Evolutionary conservation across 148 eudicot species (phyloP).

Genomic region (Nyssa sinensis): DNA sequence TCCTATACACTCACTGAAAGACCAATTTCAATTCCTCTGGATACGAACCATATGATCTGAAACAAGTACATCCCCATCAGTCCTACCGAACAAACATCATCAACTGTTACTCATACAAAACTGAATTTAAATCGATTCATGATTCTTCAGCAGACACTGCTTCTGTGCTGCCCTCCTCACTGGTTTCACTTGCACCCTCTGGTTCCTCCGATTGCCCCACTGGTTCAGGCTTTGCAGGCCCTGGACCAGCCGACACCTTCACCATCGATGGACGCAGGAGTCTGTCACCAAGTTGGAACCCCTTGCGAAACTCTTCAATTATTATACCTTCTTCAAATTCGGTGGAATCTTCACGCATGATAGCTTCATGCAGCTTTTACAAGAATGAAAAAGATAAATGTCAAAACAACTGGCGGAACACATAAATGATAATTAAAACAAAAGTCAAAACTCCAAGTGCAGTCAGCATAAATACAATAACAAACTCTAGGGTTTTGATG

Average conservation of each 20-base stretch:
- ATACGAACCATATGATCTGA: neutral
- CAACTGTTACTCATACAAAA: constrained; percentile 17
- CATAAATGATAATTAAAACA: neutral
- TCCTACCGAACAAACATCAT: constrained; percentile 2
- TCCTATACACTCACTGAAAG: too few species aligned
- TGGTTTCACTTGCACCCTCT: constrained; percentile 29
- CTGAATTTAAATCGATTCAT: constrained; percentile 9
- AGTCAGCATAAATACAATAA: neutral
- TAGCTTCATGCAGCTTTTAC: constrained; percentile 86
- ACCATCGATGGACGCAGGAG: constrained; percentile 89
- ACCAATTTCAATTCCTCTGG: neutral
- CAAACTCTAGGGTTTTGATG: neutral
- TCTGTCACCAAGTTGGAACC: constrained; percentile 76
- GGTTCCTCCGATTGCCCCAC: constrained; percentile 30
- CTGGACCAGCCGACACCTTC: constrained; percentile 92
- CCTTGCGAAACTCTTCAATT: constrained; percentile 68
- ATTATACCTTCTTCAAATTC: constrained; percentile 66
- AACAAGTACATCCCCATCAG: constrained; percentile 2
- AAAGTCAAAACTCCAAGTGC: neutral
- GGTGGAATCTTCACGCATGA: constrained; percentile 79
- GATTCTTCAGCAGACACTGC: constrained; percentile 22
- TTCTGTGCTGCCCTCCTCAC: constrained; percentile 28
- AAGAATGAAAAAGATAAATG: constrained; percentile 9
- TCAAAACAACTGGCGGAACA: neutral
- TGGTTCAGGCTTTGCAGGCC: constrained; percentile 53